These are phyloP conservation scores for Acanthamoeba castellanii DNA, from an alignment of 208 protist genomes.

Conservation along the genomic window DNA sequence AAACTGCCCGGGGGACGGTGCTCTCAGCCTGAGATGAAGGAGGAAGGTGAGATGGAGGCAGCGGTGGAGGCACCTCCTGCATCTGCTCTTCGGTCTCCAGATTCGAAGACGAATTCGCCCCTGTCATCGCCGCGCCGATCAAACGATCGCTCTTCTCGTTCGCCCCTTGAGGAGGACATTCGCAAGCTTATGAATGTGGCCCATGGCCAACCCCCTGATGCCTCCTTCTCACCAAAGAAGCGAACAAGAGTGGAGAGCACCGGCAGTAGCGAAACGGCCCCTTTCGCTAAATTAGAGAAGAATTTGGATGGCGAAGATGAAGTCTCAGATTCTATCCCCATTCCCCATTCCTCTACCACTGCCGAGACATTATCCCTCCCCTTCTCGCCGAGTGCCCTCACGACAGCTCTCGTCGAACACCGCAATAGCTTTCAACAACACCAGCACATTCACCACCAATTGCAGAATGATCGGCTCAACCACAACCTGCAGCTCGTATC, in stretches of 20 bases:
- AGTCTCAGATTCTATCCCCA: not conserved
- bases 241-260: not conserved
- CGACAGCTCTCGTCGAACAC: slow-evolving; percentile 8
- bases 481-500: not conserved
- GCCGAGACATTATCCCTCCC: not conserved
- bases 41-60: not conserved
- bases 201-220: not conserved
- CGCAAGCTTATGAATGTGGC: not conserved
- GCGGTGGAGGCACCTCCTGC: not conserved
- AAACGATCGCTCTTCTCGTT: not conserved
- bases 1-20: not conserved
- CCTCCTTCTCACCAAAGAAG: slow-evolving; percentile 11
- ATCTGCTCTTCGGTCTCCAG: not conserved
- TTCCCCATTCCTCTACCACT: not conserved
- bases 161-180: slow-evolving; percentile 6
- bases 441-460: slow-evolving; percentile 32
- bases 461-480: not conserved
- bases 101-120: not conserved
- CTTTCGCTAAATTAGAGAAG: not conserved
- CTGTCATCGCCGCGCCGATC: not conserved
- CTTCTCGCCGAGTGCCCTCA: slow-evolving; percentile 2
- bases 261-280: not conserved
- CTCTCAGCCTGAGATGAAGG: not conserved
- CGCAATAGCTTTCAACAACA: not conserved
- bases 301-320: not conserved